Conservation (phyloP, 2,329 filamentous ascomycete genomes). For the Gnomoniopsis sp. region DNA sequence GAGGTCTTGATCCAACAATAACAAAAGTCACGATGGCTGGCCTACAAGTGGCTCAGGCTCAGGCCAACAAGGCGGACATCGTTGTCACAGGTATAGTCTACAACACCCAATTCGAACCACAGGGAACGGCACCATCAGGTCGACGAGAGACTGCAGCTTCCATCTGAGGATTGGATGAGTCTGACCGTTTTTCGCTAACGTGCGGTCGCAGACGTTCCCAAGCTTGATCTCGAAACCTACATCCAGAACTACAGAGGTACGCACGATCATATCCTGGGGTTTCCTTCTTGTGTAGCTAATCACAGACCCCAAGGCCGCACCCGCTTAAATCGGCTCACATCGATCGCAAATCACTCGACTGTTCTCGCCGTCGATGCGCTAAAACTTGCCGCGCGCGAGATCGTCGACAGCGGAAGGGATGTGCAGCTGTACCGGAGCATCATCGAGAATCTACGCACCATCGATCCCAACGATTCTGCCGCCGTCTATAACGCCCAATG, state of each 20-base stretch:
- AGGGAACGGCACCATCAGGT: not conserved
- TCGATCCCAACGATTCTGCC: conserved; percentile 65
- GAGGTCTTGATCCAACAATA: not conserved
- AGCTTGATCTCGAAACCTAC: conserved; percentile 88
- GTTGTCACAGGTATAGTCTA: conserved; percentile 43
- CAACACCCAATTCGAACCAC: not conserved
- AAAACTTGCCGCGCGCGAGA: conserved; percentile 70
- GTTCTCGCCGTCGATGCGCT: conserved; percentile 77
- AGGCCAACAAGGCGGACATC: conserved; percentile 39
- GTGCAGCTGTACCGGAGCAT: conserved; percentile 67
- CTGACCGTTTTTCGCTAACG: conserved; percentile 12
- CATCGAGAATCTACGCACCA: conserved; percentile 59
- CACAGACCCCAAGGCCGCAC: conserved; percentile 62
- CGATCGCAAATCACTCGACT: conserved; percentile 77
- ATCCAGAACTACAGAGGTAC: conserved; percentile 83
- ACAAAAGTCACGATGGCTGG: conserved; percentile 32
- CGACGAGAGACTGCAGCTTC: not conserved
- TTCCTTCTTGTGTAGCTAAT: conserved; percentile 4
- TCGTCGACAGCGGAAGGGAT: conserved; percentile 69
- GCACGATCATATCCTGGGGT: conserved; percentile 18
- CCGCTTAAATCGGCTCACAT: conserved; percentile 73
- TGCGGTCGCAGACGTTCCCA: conserved; percentile 63
- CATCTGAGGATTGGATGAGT: not conserved
- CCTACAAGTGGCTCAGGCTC: conserved; percentile 37
- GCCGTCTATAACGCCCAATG: conserved; percentile 67